Evolutionary conservation across 140 eudicot species (phyloP), one percentile per base, ranked within the genome.

Genomic region (Bidens hawaiensis): DNA sequence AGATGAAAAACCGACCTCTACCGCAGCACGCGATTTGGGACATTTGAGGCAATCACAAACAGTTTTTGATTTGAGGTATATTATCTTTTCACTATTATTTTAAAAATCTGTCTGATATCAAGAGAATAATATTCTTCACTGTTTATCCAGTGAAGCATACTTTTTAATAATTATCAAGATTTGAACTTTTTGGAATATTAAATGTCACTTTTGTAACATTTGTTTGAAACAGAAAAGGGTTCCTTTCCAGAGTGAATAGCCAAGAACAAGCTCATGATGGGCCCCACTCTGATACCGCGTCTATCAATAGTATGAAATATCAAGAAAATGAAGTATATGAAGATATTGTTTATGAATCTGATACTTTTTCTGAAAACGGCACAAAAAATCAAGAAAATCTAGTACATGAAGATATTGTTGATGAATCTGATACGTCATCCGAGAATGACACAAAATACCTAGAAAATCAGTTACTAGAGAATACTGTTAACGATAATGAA

Each of bases 1-100:
- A 59, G 88, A 80, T 25, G 77, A 82, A 52, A 84, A 68, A 38
- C 71, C 88, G 14, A 61, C 74, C 41, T 82, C 94, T 52, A 43
- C 34, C 16, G 83, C 90, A 24, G 84, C 83, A 68, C 82, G 75
- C 67, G 96, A 90, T 64, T 64, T 90, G 77, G 94, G 96, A 12
- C 65, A 87, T 14, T 51, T 90, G 64, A 87, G 95, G 72, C 91
- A 84, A 76, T 66, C 83, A 25, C 81, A 73, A 13, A 75, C 96
- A 0, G 98, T 90, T 5, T 81, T 96, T 47, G 83, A 81, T 81
- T 71, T 90, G 69, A 87, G 98, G 97, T 90, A 74, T 64, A 14
- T 31, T 40, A 33, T 26, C 15, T 33, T 51, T 13, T 64, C 54
- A 33, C 33, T 51, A 26, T 47, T 21, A 40, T 9, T 38, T 48